phyloP scores from a whole-genome alignment of 2,329 filamentous ascomycete genomes.

The Biscogniauxia marginata region DNA sequence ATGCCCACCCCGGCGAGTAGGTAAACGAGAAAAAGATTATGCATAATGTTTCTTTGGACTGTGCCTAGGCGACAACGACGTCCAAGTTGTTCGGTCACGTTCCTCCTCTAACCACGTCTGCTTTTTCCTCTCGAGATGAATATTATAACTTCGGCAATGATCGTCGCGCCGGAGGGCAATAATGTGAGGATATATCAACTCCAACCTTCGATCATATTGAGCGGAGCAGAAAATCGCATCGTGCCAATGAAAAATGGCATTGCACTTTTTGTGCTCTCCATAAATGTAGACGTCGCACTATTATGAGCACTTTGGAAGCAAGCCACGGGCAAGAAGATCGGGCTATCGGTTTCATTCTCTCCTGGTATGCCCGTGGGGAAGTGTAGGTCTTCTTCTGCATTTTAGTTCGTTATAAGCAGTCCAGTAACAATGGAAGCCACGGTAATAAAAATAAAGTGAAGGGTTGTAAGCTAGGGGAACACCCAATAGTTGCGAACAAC shows the following conservation, averaged over 20 bases:
- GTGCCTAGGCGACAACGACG: slow-evolving; percentile 6
- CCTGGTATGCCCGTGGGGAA: slow-evolving; percentile 32
- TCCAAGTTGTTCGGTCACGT: slow-evolving; percentile 6
- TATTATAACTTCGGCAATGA: slow-evolving; percentile 21
- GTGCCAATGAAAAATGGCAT: slow-evolving; percentile 17
- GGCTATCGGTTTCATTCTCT: slow-evolving; percentile 17
- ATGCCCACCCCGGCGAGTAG: slow-evolving; percentile 26
- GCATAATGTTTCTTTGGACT: slow-evolving; percentile 7
- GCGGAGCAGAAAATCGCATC: slow-evolving; percentile 14
- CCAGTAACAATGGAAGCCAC: slow-evolving; percentile 33
- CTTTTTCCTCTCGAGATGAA: slow-evolving; percentile 20
- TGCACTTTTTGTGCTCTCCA: slow-evolving; percentile 12
- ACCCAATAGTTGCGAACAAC: slow-evolving; percentile 36
- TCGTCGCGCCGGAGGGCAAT: slow-evolving; percentile 25
- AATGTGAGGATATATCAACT: slow-evolving; percentile 25
- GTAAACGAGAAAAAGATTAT: slow-evolving; percentile 19
- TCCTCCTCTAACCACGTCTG: slow-evolving; percentile 16
- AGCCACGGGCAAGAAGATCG: slow-evolving; percentile 31
- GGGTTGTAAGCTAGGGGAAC: slow-evolving; percentile 26
- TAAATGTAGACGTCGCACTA: slow-evolving; percentile 9
- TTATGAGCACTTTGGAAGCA: slow-evolving; percentile 29
- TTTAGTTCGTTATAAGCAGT: slow-evolving; percentile 33
- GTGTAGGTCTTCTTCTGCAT: slow-evolving; percentile 10
- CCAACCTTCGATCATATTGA: slow-evolving; percentile 27
- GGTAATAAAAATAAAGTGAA: slow-evolving; percentile 32